Evolutionary conservation across 345 rosid genomes (phyloP).

Genomic region (Clausena lansium): DNA sequence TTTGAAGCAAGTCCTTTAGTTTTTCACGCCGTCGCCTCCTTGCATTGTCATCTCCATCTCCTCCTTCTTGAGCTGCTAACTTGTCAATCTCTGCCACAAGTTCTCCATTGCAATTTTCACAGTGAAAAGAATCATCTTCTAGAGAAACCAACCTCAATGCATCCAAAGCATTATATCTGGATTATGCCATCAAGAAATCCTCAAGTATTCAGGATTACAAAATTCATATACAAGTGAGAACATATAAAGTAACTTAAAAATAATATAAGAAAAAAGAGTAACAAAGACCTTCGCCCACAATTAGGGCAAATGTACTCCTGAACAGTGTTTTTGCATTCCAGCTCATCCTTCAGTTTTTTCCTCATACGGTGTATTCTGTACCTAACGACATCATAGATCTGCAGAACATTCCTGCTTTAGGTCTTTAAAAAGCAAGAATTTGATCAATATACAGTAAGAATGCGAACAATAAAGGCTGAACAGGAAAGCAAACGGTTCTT

Average conservation of each 20-base stretch:
- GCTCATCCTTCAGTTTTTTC: slow-evolving; percentile 80
- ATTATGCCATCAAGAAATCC: slow-evolving; percentile 17
- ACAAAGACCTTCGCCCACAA: slow-evolving; percentile 69
- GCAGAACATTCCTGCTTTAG: slow-evolving; percentile 28
- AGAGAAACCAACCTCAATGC: slow-evolving; percentile 63
- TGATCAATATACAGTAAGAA: slow-evolving; percentile 6
- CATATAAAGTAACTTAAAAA: background rate
- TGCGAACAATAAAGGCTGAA: background rate
- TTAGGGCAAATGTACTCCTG: slow-evolving; percentile 90
- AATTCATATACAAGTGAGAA: background rate
- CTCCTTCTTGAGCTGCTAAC: slow-evolving; percentile 74
- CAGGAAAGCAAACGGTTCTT: background rate
- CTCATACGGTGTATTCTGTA: slow-evolving; percentile 66
- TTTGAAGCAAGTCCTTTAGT: slow-evolving; percentile 71
- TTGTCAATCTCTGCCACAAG: slow-evolving; percentile 92
- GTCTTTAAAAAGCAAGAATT: slow-evolving; percentile 12
- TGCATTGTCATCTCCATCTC: slow-evolving; percentile 91
- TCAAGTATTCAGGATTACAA: slow-evolving; percentile 12
- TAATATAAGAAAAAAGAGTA: slow-evolving; percentile 2
- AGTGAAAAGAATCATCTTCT: slow-evolving; percentile 77
- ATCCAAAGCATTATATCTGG: slow-evolving; percentile 85
- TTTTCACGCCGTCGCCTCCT: slow-evolving; percentile 79
- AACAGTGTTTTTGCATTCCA: slow-evolving; percentile 83
- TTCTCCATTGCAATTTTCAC: slow-evolving; percentile 87
- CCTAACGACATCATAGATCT: slow-evolving; percentile 85